phyloP scores from a whole-genome alignment of 208 protist genomes.

The Acanthamoeba triangularis region DNA sequence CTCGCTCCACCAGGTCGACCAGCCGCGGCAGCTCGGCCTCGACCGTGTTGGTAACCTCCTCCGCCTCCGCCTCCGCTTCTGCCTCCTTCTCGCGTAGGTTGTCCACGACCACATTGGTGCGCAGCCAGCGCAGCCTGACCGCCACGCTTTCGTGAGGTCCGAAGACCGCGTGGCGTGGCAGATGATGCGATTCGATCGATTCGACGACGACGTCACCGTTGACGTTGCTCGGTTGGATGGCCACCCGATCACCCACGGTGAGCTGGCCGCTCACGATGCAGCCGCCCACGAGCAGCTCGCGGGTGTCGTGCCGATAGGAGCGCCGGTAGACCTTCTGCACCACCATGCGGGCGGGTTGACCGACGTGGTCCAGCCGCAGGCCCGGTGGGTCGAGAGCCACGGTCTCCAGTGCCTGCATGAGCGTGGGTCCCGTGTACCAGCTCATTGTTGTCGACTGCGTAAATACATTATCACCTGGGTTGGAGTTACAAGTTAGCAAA shows the following conservation, averaged over 20 bases:
- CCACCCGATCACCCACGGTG: background rate
- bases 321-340: background rate
- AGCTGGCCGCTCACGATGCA: slow-evolving; percentile 6
- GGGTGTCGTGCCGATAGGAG: background rate
- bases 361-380: background rate
- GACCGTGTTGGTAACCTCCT: too few relatives aligned
- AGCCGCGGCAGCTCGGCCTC: background rate
- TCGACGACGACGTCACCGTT: background rate
- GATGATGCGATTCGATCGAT: slow-evolving; percentile 16
- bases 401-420: slow-evolving; percentile 96
- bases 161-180: background rate
- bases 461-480: slow-evolving; percentile 96
- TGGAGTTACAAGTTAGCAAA: slow-evolving; percentile 86
- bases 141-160: slow-evolving; percentile 26
- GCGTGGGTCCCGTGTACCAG: slow-evolving; percentile 95
- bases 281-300: background rate
- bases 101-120: background rate
- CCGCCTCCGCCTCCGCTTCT: background rate
- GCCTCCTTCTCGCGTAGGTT: background rate
- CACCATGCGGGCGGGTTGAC: background rate
- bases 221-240: background rate
- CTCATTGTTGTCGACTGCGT: slow-evolving; percentile 93
- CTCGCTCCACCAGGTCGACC: background rate
- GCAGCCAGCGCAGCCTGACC: background rate
- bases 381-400: slow-evolving; percentile 86